Conservation (phyloP, 2,329 filamentous ascomycete species). For the Akanthomyces uredinophilus region DNA sequence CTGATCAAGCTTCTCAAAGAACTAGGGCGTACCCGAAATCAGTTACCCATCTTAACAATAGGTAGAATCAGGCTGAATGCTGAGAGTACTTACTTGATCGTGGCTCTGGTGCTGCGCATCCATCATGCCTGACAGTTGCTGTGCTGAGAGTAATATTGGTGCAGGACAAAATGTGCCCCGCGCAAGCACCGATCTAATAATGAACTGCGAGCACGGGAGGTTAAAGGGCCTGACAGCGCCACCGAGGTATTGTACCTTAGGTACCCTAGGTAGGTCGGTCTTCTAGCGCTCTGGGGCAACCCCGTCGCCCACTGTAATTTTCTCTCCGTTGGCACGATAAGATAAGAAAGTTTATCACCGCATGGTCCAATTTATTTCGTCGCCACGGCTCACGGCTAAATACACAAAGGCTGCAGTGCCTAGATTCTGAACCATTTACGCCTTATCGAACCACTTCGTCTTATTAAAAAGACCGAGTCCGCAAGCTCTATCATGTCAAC, state of each 20-base stretch:
- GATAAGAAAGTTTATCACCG: slow-evolving; percentile 11
- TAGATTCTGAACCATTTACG: background rate
- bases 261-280: too few species aligned
- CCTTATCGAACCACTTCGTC: background rate
- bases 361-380: background rate
- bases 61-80: slow-evolving; percentile 1
- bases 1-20: slow-evolving; percentile 63
- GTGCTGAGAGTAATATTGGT: slow-evolving; percentile 1
- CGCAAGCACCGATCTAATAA: background rate
- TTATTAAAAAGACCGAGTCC: background rate
- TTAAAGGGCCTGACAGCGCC: background rate
- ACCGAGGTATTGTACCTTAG: background rate
- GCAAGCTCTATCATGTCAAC: slow-evolving; percentile 18
- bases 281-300: too few species aligned
- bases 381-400: background rate
- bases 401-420: background rate
- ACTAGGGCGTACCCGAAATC: slow-evolving; percentile 43
- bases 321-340: background rate
- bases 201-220: too few species aligned
- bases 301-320: background rate
- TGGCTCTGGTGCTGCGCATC: slow-evolving; percentile 29
- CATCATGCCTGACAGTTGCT: slow-evolving; percentile 20
- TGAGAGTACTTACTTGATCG: slow-evolving; percentile 32
- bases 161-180: slow-evolving; percentile 11
- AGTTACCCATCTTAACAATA: background rate